Evolutionary conservation across 1,284 basidiomycete species (phyloP).

Genomic region (Ustilago bromivora): DNA sequence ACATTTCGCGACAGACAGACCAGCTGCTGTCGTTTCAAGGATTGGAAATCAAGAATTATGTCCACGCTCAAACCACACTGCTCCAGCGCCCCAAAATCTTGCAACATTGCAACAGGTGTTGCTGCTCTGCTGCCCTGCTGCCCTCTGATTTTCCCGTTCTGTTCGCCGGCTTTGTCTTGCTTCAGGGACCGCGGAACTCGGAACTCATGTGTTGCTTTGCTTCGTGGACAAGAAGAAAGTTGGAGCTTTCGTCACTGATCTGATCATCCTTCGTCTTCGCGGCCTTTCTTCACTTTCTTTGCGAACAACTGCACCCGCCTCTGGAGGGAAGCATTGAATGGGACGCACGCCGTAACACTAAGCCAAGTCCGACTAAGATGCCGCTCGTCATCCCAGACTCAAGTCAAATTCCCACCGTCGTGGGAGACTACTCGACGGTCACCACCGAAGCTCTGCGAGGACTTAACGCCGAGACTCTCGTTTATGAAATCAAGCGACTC

Average conservation of each 20-base stretch:
- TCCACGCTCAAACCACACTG: slow-evolving; percentile 3
- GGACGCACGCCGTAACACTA: not conserved
- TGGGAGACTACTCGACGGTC: slow-evolving; percentile 39
- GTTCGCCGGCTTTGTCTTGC: slow-evolving; percentile 2
- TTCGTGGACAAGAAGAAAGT: not conserved
- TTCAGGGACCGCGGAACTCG: not conserved
- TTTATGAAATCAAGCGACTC: slow-evolving; percentile 47
- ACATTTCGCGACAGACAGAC: not conserved
- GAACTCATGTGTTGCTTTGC: not conserved
- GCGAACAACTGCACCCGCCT: not conserved
- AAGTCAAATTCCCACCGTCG: slow-evolving; percentile 35
- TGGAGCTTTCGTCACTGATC: not conserved
- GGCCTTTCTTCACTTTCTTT: not conserved
- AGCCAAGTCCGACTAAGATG: slow-evolving; percentile 12
- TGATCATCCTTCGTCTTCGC: not conserved
- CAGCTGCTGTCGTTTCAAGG: not conserved
- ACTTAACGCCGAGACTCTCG: slow-evolving; percentile 41
- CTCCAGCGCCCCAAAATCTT: not conserved
- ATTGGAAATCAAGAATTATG: slow-evolving; percentile 6
- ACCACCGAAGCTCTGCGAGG: slow-evolving; percentile 37
- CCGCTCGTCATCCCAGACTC: slow-evolving; percentile 46
- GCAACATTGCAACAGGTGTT: not conserved
- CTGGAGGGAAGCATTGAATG: not conserved
- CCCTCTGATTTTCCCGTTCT: not conserved
- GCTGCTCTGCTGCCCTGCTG: not conserved